Conservation (phyloP, 2,329 filamentous ascomycete species). For the Fusarium lyarnte region DNA sequence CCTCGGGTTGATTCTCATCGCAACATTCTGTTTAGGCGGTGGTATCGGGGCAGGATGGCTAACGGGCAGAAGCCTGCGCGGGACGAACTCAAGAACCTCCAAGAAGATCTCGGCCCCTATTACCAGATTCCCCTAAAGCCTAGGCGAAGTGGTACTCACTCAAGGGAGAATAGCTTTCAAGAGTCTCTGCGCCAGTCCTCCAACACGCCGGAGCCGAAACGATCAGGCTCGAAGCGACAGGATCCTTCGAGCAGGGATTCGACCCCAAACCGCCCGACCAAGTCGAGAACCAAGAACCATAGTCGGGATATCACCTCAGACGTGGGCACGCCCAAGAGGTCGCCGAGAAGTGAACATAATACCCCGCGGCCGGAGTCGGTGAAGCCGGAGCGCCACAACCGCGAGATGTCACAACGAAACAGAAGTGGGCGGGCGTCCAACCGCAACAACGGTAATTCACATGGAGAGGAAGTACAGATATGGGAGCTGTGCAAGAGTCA, state of each 20-base stretch:
- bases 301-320: constrained; percentile 33
- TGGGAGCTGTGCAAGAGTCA: constrained; percentile 55
- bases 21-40: constrained; percentile 44
- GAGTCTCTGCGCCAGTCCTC: constrained; percentile 37
- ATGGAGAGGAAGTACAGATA: constrained; percentile 56
- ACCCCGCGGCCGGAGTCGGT: constrained; percentile 38
- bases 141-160: constrained; percentile 38
- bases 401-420: constrained; percentile 56
- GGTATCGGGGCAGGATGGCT: constrained; percentile 48
- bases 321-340: constrained; percentile 38
- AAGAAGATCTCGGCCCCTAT: constrained; percentile 49
- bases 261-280: constrained; percentile 37
- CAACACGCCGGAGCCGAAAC: constrained; percentile 41
- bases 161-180: constrained; percentile 38
- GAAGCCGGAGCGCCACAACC: constrained; percentile 35
- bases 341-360: constrained; percentile 37
- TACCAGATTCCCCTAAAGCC: constrained; percentile 43
- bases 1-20: constrained; percentile 46
- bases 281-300: constrained; percentile 35
- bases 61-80: constrained; percentile 47
- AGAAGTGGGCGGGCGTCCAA: constrained; percentile 56
- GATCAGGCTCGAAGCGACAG: constrained; percentile 36
- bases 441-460: constrained; percentile 54
- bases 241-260: constrained; percentile 43
- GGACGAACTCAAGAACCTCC: constrained; percentile 48